phyloP scores from a whole-genome alignment of 352 stramenopile genomes.

The Blastocystis hominis region DNA sequence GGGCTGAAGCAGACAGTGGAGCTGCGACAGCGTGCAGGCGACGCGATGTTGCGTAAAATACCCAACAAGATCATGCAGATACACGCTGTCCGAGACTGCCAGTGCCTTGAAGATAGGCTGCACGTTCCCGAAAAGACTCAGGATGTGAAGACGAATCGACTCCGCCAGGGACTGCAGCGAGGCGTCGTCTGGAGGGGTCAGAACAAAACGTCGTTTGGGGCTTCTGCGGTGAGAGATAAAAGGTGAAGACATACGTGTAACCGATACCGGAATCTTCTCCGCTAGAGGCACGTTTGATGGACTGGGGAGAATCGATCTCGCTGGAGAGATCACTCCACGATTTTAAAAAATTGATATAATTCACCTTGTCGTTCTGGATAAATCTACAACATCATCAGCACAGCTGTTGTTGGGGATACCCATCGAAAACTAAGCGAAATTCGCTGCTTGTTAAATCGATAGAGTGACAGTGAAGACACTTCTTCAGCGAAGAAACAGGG shows the following conservation, averaged over 20 bases:
- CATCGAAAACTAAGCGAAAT: background rate
- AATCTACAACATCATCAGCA: background rate
- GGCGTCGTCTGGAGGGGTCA: background rate
- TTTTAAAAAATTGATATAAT: slow-evolving; percentile 24
- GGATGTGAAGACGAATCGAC: background rate
- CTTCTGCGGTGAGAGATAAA: background rate
- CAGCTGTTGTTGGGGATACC: background rate
- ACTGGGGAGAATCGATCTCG: background rate
- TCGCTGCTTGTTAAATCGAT: background rate
- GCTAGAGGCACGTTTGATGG: slow-evolving; percentile 1
- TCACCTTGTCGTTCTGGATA: background rate
- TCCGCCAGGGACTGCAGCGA: background rate
- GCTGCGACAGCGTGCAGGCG: background rate
- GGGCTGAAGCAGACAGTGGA: background rate
- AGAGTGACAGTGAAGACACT: background rate
- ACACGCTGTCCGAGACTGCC: background rate
- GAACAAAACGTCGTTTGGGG: background rate
- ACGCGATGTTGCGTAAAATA: background rate
- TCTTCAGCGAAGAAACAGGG: background rate
- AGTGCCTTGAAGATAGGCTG: slow-evolving; percentile 9
- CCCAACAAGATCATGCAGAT: background rate
- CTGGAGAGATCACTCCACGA: background rate
- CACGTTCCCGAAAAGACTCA: background rate
- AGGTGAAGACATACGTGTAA: background rate
- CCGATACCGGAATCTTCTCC: background rate